phyloP scores from a whole-genome alignment of 768 basidiomycete species.

The Leucocoprinus sp. region DNA sequence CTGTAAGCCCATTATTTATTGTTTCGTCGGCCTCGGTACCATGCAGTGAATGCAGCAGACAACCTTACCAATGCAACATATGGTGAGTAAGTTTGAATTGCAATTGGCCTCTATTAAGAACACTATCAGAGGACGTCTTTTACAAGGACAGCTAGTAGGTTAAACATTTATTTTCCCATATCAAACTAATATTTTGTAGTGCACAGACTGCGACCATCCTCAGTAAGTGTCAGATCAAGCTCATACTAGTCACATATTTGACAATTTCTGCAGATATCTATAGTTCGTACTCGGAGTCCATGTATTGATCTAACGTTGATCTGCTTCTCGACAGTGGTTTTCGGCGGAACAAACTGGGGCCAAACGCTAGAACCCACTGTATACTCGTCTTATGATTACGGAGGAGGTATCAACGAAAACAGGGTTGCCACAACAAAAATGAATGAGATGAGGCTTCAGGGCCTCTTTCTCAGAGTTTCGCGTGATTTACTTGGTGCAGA shows the following conservation, averaged over 20 bases:
- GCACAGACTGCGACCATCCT: conserved; percentile 41
- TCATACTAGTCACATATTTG: conserved; percentile 15
- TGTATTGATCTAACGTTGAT: not conserved
- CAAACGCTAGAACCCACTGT: conserved; percentile 48
- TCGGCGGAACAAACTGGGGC: conserved; percentile 61
- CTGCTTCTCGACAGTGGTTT: conserved; percentile 32
- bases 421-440: conserved; percentile 39
- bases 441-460: conserved; percentile 48
- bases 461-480: conserved; percentile 45
- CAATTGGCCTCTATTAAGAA: not conserved
- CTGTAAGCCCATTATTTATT: conserved; percentile 21
- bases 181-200: conserved; percentile 15
- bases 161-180: too few relatives aligned
- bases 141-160: conserved; percentile 45
- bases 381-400: conserved; percentile 56
- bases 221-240: conserved; percentile 26
- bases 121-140: conserved; percentile 35
- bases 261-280: conserved; percentile 32
- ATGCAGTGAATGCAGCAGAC: conserved; percentile 18
- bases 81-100: conserved; percentile 21
- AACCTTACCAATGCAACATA: conserved; percentile 35
- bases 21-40: not conserved
- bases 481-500: conserved; percentile 36
- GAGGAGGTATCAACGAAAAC: conserved; percentile 44
- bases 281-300: conserved; percentile 23